Percentiles rank a stretch among this genome's conserved stretches.
These are phyloP conservation scores for Xylariomycetidae sp. DNA, from an alignment of 2,329 filamentous ascomycete genomes.

Conservation along the genomic window DNA sequence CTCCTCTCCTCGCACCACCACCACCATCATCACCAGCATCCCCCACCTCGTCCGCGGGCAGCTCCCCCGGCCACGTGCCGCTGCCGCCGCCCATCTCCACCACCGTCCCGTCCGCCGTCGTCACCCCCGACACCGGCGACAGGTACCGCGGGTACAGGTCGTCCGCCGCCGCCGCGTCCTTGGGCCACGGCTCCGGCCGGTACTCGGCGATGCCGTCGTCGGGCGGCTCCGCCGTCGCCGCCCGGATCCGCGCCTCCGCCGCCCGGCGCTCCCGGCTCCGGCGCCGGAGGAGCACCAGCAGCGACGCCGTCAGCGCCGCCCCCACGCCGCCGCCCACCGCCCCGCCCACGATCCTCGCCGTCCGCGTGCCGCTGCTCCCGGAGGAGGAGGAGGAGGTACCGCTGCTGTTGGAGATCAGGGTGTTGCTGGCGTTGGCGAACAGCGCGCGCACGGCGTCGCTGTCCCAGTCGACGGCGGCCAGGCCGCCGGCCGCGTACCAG, in stretches of 20 bases:
- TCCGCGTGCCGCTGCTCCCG: slow-evolving; percentile 4
- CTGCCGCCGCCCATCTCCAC: slow-evolving; percentile 12
- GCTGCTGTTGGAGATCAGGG: slow-evolving; percentile 5
- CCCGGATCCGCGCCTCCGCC: not conserved
- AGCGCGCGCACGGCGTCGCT: slow-evolving; percentile 17
- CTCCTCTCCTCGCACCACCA: slow-evolving; percentile 1
- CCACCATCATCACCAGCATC: no score
- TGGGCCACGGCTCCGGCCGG: slow-evolving; percentile 22
- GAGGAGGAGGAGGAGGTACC: slow-evolving; percentile 2
- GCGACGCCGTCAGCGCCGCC: slow-evolving; percentile 5
- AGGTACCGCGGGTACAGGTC: slow-evolving; percentile 5
- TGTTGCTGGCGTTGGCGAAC: slow-evolving; percentile 16
- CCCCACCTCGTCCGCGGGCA: slow-evolving; percentile 7
- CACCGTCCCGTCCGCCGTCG: slow-evolving; percentile 1
- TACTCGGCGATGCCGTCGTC: slow-evolving; percentile 18
- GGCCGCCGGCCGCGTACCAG: slow-evolving; percentile 28
- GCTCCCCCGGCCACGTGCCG: slow-evolving; percentile 11
- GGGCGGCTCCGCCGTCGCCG: not conserved
- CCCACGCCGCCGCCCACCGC: slow-evolving; percentile 18
- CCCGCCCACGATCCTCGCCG: slow-evolving; percentile 18
- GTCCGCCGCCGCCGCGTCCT: slow-evolving; percentile 12
- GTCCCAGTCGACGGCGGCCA: slow-evolving; percentile 22
- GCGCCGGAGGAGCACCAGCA: slow-evolving; percentile 10
- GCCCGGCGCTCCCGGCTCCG: slow-evolving; percentile 6
- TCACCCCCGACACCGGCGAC: slow-evolving; percentile 9